Base-by-base conservation (phyloP, 805 yeast genomes). In the Barnettozyma siamensis region DNA sequence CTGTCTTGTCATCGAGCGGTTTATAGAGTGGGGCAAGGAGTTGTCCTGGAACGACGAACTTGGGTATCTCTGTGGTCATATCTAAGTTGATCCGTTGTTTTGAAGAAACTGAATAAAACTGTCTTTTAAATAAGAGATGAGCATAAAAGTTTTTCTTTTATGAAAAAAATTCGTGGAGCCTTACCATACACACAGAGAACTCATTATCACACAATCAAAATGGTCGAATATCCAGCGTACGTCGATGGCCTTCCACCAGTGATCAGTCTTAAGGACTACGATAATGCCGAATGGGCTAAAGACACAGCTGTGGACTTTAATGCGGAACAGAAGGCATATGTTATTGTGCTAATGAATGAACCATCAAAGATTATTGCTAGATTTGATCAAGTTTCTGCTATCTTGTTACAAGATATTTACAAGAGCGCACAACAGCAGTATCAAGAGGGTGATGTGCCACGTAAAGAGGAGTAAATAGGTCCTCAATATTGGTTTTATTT, bases 21-120 rank as follows among this genome's bases (percentile, higher is more conserved):
- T 41, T 69, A 51, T 65, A 70, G 7, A 70, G 64, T 1, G 93
- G 89, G 16, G 79, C 72, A 19, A 88, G 67, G 32, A 81, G 74
- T 52, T 88, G 95, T 0, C 96, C 96, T 1, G 96, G 96, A n/a
- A 80, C 68, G 3, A 74, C 86, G 29, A 59, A 57, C 26, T 66
- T 62, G 17, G 82, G 80, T 35, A 72, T 53, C 12, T 55, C 53
- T 4, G 33, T 35, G 3, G 33, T 34, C 42, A 38, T 42, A 23
- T 16, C 12, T 17, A 7, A 23, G 19, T 7, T n/a, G 13, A 10
- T n/a, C n/a, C n/a, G n/a, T n/a, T n/a, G n/a, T n/a, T n/a, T n/a
- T n/a, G n/a, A n/a, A n/a, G n/a, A n/a, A n/a, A n/a, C n/a, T 23
- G 7, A 23, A 23, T 23, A 7, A 18, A 11, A 16, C 16, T 7